Evolutionary conservation across 2,329 filamentous ascomycete species (phyloP), one percentile per base, ranked within the genome.

Genomic region (Fusarium sacchari): DNA sequence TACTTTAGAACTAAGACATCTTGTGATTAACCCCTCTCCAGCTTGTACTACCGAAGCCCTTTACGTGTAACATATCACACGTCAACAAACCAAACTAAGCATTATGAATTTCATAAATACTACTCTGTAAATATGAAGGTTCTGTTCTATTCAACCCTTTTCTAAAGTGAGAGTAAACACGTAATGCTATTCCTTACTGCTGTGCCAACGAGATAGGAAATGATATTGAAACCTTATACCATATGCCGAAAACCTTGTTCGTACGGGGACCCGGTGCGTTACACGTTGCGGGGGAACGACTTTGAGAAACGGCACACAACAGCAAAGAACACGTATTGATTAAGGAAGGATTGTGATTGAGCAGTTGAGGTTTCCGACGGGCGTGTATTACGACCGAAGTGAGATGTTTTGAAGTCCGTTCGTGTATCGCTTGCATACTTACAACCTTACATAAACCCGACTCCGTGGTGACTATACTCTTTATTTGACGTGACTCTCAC

Each of bases 371-470:
- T 13, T 34, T 52, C 32, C 3, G 6, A 20, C 30, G 12, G 15
- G 1, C 1, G 8, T 20, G 3, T 0, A 24, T 7, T 15, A n/a
- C 4, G 8, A 34, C 1, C 2, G 9, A 6, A 10, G n/a, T 20
- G 17, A 20, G 3, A 20, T 34, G 30, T 37, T 22, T 13, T 0
- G 20, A n/a, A 53, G 13, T 12, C 18, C 18, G 18, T 12, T 20
- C 6, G 5, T 36, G 17, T 17, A n/a, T 30, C 26, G 0, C 14
- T 30, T 17, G 12, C 24, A 7, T 18, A 28, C 1, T 50, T 17
- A 11, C 11, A 5, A 22, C 15, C 9, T 2, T 10, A 20, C 13
- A 8, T 52, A 1, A 20, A 22, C 5, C 17, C 0, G 18, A 44
- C 24, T 20, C 6, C n/a, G 15, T 18, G 11, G 24, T 13, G 1